A percentile compares a stretch with the other conserved stretches of the same genome.
These are phyloP conservation scores for Hylodesmum podocarpum DNA, from an alignment of 306 rosid genomes.

Conservation along the genomic window DNA sequence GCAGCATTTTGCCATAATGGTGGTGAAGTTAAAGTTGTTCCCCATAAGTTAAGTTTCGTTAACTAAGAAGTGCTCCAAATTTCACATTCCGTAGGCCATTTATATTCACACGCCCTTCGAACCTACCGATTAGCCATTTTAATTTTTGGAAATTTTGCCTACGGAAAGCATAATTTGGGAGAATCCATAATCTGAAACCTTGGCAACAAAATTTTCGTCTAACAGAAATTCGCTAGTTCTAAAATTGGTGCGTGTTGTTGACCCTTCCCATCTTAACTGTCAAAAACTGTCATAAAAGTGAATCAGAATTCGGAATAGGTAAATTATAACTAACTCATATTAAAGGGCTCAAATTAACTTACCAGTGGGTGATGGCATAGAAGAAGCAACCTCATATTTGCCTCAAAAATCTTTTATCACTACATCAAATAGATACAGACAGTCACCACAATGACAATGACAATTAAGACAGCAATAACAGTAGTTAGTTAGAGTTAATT, in stretches of 20 bases:
- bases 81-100: too few relatives aligned
- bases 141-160: too few relatives aligned
- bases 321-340: neutral
- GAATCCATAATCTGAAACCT: constrained; percentile 74
- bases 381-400: constrained; percentile 61
- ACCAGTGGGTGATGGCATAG: constrained; percentile 60
- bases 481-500: too few relatives aligned
- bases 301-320: neutral
- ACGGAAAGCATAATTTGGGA: too few relatives aligned
- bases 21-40: too few relatives aligned
- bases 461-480: constrained; percentile 43
- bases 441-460: constrained; percentile 35
- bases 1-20: too few relatives aligned
- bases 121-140: too few relatives aligned
- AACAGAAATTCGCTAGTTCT: constrained; percentile 66
- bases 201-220: constrained; percentile 53
- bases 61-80: too few relatives aligned
- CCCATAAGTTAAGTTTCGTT: too few relatives aligned
- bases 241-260: constrained; percentile 48
- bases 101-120: too few relatives aligned
- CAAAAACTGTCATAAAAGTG: neutral
- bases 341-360: constrained; percentile 1
- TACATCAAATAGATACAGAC: constrained; percentile 51
- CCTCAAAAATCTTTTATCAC: constrained; percentile 39
- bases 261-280: constrained; percentile 63